Conservation (phyloP, 192 early-diverging fungal genomes). For the Linnemannia zychae region DNA sequence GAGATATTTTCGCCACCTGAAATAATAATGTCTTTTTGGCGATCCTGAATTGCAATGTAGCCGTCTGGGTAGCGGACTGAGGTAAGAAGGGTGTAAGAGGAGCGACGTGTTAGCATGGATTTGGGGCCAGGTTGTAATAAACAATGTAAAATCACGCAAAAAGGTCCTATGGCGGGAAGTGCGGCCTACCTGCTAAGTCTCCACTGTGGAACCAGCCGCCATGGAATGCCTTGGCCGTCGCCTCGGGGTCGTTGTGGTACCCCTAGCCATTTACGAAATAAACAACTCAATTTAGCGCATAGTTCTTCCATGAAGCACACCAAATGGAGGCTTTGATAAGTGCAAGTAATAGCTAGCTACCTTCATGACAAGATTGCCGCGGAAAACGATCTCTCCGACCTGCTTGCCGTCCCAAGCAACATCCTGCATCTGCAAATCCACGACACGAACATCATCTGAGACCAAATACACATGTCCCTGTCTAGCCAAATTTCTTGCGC, state of each 20-base stretch:
- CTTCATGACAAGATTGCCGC: constrained; percentile 72
- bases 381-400: constrained; percentile 68
- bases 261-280: constrained; percentile 11
- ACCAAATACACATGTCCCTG: constrained; percentile 66
- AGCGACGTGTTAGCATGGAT: not conserved
- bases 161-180: no score
- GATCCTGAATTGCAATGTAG: constrained; percentile 69
- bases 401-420: constrained; percentile 64
- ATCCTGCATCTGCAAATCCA: constrained; percentile 59
- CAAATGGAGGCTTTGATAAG: not conserved
- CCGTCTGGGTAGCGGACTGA: constrained; percentile 70
- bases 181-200: constrained; percentile 65
- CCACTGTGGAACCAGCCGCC: constrained; percentile 71
- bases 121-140: not conserved
- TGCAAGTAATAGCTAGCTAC: constrained; percentile 34
- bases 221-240: constrained; percentile 67
- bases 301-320: no score
- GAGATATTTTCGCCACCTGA: constrained; percentile 74
- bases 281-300: no score
- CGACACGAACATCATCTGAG: constrained; percentile 66
- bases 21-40: constrained; percentile 75
- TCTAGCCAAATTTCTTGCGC: constrained; percentile 59
- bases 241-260: constrained; percentile 63
- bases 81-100: not conserved
- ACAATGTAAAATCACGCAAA: no score